A percentile compares a stretch with the other conserved stretches of the same genome.
These are phyloP conservation scores for Fragaria nilgerrensis DNA, from an alignment of 306 rosid species.

Conservation along the genomic window DNA sequence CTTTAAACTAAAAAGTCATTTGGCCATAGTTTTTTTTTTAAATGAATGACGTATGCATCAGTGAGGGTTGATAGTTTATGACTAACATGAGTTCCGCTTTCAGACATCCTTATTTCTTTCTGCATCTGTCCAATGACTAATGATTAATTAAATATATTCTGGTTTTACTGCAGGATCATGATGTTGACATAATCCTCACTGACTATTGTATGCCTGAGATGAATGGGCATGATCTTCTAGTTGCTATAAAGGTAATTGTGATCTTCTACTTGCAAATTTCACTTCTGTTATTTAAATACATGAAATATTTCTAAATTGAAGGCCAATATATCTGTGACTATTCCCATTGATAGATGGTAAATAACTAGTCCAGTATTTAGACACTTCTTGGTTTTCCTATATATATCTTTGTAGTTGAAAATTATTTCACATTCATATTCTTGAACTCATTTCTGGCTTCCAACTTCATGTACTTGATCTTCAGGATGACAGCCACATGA, in stretches of 20 bases:
- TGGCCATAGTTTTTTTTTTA: not conserved
- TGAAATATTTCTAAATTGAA: not conserved
- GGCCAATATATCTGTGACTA: not conserved
- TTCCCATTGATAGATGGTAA: not conserved
- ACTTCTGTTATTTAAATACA: not conserved
- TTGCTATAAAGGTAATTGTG: conserved; percentile 9
- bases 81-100: not conserved
- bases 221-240: conserved; percentile 15
- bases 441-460: not conserved
- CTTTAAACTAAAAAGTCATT: not conserved
- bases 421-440: not conserved
- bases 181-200: conserved; percentile 6
- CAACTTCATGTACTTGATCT: not conserved
- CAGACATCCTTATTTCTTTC: not conserved
- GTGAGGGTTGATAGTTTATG: not conserved
- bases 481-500: conserved; percentile 6
- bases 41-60: not conserved
- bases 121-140: not conserved
- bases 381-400: not conserved
- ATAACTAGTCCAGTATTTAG: not conserved
- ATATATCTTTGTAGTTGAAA: not conserved
- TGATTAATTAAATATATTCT: not conserved
- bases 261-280: not conserved
- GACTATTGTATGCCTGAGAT: conserved; percentile 19
- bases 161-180: conserved; percentile 1